Conservation (phyloP, 495 filamentous ascomycete species). For the Tetracladium marchalianum region DNA sequence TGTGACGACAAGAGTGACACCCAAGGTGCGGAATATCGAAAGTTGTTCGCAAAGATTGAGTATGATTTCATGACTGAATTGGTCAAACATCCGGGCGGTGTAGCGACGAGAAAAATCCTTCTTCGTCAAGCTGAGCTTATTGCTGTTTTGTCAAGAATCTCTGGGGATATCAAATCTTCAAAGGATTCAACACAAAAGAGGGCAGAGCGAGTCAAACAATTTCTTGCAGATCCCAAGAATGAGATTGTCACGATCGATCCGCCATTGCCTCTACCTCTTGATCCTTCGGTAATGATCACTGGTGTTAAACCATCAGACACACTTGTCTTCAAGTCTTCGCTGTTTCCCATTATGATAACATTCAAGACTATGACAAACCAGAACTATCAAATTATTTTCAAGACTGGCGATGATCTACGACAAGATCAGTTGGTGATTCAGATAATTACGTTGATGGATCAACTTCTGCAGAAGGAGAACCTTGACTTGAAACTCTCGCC, state of each 20-base stretch:
- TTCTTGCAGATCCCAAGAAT: constrained; percentile 80
- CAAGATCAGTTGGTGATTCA: constrained; percentile 98
- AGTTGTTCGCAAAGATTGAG: constrained; percentile 82
- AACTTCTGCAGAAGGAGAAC: constrained; percentile 91
- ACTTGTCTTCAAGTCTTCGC: constrained; percentile 88
- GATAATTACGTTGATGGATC: constrained; percentile 97
- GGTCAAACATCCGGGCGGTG: constrained; percentile 47
- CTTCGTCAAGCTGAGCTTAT: constrained; percentile 85
- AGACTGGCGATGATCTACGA: constrained; percentile 91
- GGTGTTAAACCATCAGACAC: constrained; percentile 78
- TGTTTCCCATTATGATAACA: constrained; percentile 82
- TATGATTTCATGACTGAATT: constrained; percentile 93
- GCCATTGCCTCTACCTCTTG: constrained; percentile 78
- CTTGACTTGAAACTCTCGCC: constrained; percentile 91
- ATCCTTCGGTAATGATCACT: constrained; percentile 68
- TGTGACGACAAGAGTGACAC: constrained; percentile 72
- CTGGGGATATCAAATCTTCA: constrained; percentile 77
- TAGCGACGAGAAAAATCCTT: constrained; percentile 63
- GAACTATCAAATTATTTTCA: constrained; percentile 90
- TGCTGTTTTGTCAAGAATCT: constrained; percentile 76
- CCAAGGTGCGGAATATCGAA: constrained; percentile 59
- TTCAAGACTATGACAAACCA: constrained; percentile 70
- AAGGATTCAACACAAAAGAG: constrained; percentile 69
- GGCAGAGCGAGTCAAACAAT: constrained; percentile 70
- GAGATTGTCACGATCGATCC: constrained; percentile 76